phyloP scores from a whole-genome alignment of 257 asterid species.

The Mentha longifolia region DNA sequence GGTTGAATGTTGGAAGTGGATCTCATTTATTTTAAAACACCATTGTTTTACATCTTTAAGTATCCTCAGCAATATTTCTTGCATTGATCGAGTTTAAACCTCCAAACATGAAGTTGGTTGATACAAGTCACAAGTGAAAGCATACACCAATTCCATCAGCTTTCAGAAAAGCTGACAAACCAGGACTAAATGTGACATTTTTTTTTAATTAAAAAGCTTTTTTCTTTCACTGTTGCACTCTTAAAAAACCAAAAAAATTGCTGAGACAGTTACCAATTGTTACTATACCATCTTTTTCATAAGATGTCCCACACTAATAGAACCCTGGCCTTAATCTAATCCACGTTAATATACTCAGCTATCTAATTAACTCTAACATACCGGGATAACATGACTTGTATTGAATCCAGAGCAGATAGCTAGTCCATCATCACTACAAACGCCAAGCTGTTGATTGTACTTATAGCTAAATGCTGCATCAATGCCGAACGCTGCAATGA shows the following conservation, averaged over 20 bases:
- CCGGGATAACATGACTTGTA: conserved; percentile 96
- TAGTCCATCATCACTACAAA: conserved; percentile 76
- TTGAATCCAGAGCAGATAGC: conserved; percentile 90
- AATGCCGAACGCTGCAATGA: conserved; percentile 81
- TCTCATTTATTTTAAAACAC: too few relatives aligned
- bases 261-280: conserved; percentile 14
- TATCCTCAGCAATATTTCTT: neutral
- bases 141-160: neutral
- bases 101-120: neutral
- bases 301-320: conserved; percentile 6
- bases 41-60: too few relatives aligned
- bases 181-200: neutral
- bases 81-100: neutral
- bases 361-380: conserved; percentile 43
- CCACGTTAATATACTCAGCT: conserved; percentile 27
- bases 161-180: conserved; percentile 3
- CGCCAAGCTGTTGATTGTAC: conserved; percentile 79
- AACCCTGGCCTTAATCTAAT: conserved; percentile 14
- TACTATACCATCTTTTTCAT: conserved; percentile 16
- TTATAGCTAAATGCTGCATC: conserved; percentile 96
- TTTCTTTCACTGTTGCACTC: conserved; percentile 2
- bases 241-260: conserved; percentile 9
- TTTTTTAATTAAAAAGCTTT: neutral
- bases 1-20: too few relatives aligned
- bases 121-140: too few relatives aligned